Evolutionary conservation across 495 filamentous ascomycete genomes (phyloP).

Genomic region (Parathielavia hyrcaniae): DNA sequence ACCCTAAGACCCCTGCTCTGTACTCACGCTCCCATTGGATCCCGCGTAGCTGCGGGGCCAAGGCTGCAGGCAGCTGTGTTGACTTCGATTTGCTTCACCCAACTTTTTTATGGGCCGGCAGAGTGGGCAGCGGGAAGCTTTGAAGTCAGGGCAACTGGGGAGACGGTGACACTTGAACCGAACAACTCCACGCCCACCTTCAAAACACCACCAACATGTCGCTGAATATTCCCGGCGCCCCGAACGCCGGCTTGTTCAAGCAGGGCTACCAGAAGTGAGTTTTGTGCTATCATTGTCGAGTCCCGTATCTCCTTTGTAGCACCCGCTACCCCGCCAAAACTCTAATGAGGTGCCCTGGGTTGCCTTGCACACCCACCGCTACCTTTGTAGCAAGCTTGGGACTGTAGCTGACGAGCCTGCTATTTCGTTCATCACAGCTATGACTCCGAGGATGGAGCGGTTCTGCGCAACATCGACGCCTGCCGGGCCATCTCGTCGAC

Average conservation of each 20-base stretch:
- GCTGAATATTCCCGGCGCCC: constrained; percentile 85
- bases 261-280: constrained; percentile 90
- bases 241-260: constrained; percentile 92
- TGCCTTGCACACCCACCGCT: constrained; percentile 1
- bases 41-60: constrained; percentile 17
- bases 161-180: constrained; percentile 15
- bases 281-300: background rate
- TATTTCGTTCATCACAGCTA: constrained; percentile 53
- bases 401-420: constrained; percentile 19
- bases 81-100: constrained; percentile 20
- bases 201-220: constrained; percentile 59
- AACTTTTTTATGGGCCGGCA: constrained; percentile 35
- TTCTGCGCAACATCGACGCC: constrained; percentile 97
- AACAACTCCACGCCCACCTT: constrained; percentile 9
- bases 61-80: constrained; percentile 25
- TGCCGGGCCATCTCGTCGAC: constrained; percentile 92
- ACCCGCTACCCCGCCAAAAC: constrained; percentile 14
- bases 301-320: background rate
- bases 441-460: constrained; percentile 96
- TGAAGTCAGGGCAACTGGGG: constrained; percentile 4
- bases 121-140: constrained; percentile 19
- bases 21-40: constrained; percentile 1
- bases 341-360: background rate
- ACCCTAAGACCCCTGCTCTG: background rate
- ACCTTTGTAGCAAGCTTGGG: background rate